Evolutionary conservation across 208 protist species (phyloP), one percentile per base, ranked within the genome.

Genomic region (Herpetomonas tarakana): DNA sequence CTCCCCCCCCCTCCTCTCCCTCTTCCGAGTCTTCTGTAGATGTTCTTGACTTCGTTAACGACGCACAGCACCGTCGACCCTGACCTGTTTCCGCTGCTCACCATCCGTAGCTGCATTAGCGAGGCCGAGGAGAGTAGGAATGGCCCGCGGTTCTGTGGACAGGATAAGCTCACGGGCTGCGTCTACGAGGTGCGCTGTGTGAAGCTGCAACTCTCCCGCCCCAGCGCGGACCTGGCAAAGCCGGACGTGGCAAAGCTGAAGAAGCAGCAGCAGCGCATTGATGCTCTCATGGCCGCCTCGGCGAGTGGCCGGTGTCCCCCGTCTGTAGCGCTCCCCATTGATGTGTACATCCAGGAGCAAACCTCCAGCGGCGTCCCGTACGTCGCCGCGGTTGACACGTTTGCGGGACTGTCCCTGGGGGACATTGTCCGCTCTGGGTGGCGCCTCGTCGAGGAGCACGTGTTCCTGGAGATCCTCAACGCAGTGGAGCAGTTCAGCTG

Each of bases 391-490:
- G 79, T 91, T 7, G 83, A 86, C 11, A 53, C 76, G 19, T 92
- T 86, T 55, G 66, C 74, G 0, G 88, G 88, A 19, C 67, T 91
- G 35, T 94, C 88, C 2, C 76, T 94, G 3, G 82, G 76, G 9
- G 88, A 94, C 56, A 74, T 91, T 26, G 81, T 90, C n/a, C 88
- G 84, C 38, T 86, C 79, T 29, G 88, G 88, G 11, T 90, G 83
- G 78, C 67, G 72, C 18, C 30, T 88, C 41, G 65, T 94, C 35
- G 88, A 91, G 50, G 82, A 94, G 60, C 16, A 59, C 26, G 76
- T 81, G 0, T 88, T 94, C 58, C 45, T 78, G 0, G 82, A 85
- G 25, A 80, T 94, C 51, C 59, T 94, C 19, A 71, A 71, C 27
- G 74, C 72, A 18, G 78, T 89, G 2, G 84, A 90, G 55, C 69